Conservation (phyloP, 164 flowering plant genomes). For the Nymphaea colorata region DNA sequence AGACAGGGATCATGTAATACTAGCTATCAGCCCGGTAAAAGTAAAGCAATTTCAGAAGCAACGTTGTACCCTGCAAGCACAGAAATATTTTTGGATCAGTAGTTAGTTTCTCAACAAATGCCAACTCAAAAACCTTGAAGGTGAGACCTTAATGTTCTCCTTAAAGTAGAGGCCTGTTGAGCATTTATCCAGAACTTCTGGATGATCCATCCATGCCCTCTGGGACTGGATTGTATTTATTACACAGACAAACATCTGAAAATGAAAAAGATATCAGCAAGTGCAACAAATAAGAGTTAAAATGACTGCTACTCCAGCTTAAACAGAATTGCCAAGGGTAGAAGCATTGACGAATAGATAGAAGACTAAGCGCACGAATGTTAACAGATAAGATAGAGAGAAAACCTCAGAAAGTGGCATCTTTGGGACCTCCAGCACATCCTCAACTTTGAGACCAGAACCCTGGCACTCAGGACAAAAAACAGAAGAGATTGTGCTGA, state of each 20-base stretch:
- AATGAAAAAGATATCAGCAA: slow-evolving; percentile 2
- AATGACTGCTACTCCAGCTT: not conserved
- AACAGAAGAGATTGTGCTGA: slow-evolving; percentile 24
- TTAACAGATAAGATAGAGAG: not conserved
- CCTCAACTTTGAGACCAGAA: slow-evolving; percentile 48
- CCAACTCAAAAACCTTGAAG: not conserved
- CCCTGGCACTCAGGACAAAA: slow-evolving; percentile 98
- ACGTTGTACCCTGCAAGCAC: slow-evolving; percentile 36
- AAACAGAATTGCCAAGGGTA: not conserved
- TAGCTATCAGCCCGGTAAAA: slow-evolving; percentile 27
- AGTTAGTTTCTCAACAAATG: too few species aligned
- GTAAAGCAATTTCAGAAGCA: slow-evolving; percentile 33
- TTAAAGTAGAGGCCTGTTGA: slow-evolving; percentile 62
- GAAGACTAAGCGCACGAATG: not conserved
- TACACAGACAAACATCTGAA: slow-evolving; percentile 64
- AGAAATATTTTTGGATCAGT: not conserved
- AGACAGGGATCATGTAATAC: not conserved
- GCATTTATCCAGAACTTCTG: slow-evolving; percentile 60
- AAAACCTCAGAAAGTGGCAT: slow-evolving; percentile 59
- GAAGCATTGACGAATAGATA: not conserved
- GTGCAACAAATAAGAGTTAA: not conserved
- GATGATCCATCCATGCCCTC: slow-evolving; percentile 70
- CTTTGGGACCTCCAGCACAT: slow-evolving; percentile 44
- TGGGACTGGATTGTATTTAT: slow-evolving; percentile 53
- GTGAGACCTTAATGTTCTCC: slow-evolving; percentile 41